Conservation (phyloP, 2,329 filamentous ascomycete genomes). For the Phialophora chinensis region DNA sequence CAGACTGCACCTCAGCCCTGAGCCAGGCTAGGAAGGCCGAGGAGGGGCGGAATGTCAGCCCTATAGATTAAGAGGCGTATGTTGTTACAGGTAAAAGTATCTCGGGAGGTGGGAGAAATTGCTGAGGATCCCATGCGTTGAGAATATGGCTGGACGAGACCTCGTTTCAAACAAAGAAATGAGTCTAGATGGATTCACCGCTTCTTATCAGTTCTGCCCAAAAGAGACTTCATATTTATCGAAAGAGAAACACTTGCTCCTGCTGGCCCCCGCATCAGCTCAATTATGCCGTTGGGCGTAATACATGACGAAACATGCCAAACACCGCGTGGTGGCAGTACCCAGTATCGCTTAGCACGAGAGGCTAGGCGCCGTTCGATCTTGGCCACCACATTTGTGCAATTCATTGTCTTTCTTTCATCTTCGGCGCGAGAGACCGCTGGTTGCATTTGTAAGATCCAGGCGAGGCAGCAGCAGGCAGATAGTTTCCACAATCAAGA, state of each 20-base stretch:
- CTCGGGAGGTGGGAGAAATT: not conserved
- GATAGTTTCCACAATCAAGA: not conserved
- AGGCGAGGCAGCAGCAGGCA: not conserved
- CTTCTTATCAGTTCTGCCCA: conserved; percentile 5
- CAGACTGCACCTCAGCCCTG: not conserved
- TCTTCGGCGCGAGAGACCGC: conserved; percentile 1
- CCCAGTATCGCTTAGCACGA: conserved; percentile 6
- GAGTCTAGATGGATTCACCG: conserved; percentile 7
- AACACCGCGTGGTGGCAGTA: not conserved
- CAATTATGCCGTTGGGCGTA: conserved; percentile 1
- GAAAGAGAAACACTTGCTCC: not conserved
- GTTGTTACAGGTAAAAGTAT: not conserved
- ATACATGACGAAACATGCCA: conserved; percentile 11
- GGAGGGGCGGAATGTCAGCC: conserved; percentile 22
- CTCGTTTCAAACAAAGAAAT: not conserved
- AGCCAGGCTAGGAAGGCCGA: not conserved
- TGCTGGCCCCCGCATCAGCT: conserved; percentile 11
- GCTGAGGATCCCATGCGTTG: conserved; percentile 1
- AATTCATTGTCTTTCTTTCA: conserved; percentile 22
- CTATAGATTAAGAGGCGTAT: conserved; percentile 7
- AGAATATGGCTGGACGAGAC: not conserved
- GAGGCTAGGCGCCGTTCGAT: conserved; percentile 1
- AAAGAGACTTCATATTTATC: not conserved
- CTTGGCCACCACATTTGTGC: conserved; percentile 19
- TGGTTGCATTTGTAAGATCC: not conserved